Base-by-base conservation (phyloP, 768 basidiomycete genomes). In the Calocera cornea region DNA sequence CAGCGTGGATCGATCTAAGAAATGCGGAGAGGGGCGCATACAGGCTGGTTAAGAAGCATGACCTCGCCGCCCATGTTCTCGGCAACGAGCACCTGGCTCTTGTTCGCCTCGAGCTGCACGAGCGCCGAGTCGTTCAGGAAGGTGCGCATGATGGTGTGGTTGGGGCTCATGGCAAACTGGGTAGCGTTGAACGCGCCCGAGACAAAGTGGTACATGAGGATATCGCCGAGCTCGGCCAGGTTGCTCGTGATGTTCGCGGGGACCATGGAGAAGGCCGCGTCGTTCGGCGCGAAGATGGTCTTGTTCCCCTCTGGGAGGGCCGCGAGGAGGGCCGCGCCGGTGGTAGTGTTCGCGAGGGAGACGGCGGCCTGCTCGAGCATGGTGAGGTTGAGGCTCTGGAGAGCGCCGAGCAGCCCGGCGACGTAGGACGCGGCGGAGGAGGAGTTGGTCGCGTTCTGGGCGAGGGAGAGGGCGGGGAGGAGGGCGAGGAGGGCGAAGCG, bases 121-220 rank as follows among this genome's bases (percentile, higher is more conserved):
- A 81, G 73, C 0, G 77, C 68, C 0, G 81, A 71, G 41, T 82
- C 79, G 47, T 81, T 82, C 47, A 89, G 79, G n/a, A 86, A 76
- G 0, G 88, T 86, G 41, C 86, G 82, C 1, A 85, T 86, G 66
- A 90, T 75, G 0, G 87, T 88, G 69, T 80, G 78, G 70, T 83
- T 84, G 1, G 87, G 86, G 67, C 77, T 82, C 17, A 76, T 74
- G 12, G 77, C 75, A n/a, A 80, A 77, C 11, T 76, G 67, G 24
- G 69, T 68, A 2, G 80, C 77, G 47, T 77, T 71, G 73, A 85
- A 81, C 68, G 84, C 78, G 29, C 85, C 84, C 60, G 79, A 71
- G 8, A 87, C 77, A 69, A 86, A 74, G 73, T 87, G 86, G 73
- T 86, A 87, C 3, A 83, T 77, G 41, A 87, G 69, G 44, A 83